phyloP scores from a whole-genome alignment of 768 basidiomycete species.

The Boletus edulis region DNA sequence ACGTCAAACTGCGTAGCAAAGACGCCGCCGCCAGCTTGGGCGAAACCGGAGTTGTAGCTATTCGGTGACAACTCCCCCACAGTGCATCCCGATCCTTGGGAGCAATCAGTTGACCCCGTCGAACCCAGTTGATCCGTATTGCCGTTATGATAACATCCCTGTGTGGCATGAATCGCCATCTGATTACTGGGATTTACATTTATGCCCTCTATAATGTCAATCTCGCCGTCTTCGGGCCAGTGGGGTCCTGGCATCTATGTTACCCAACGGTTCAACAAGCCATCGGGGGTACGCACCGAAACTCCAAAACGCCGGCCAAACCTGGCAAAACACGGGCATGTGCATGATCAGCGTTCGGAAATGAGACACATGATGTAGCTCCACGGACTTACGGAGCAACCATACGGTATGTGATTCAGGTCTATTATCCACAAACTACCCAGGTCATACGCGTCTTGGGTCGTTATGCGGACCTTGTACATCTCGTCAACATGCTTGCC shows the following conservation, averaged over 20 bases:
- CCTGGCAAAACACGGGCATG: conserved; percentile 2
- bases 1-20: conserved; percentile 70
- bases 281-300: conserved; percentile 16
- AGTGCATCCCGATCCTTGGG: conserved; percentile 28
- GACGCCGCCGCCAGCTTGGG: conserved; percentile 51
- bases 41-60: conserved; percentile 24
- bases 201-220: conserved; percentile 62
- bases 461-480: conserved; percentile 44
- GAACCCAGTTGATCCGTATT: conserved; percentile 33
- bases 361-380: background rate
- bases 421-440: conserved; percentile 50
- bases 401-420: conserved; percentile 49
- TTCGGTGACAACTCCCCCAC: conserved; percentile 30
- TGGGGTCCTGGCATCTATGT: conserved; percentile 15
- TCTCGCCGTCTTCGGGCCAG: conserved; percentile 50
- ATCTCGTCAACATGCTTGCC: background rate
- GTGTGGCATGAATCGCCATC: conserved; percentile 52
- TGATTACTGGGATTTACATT: conserved; percentile 52
- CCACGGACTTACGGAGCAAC: conserved; percentile 47
- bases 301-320: conserved; percentile 35
- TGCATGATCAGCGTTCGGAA: background rate
- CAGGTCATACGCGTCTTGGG: conserved; percentile 39
- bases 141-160: conserved; percentile 35
- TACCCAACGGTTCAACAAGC: background rate
- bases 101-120: conserved; percentile 24